Evolutionary conservation across 371 early-diverging fungal species (phyloP), one percentile per base, ranked within the genome.

Genomic region (Fennellomyces sp.): DNA sequence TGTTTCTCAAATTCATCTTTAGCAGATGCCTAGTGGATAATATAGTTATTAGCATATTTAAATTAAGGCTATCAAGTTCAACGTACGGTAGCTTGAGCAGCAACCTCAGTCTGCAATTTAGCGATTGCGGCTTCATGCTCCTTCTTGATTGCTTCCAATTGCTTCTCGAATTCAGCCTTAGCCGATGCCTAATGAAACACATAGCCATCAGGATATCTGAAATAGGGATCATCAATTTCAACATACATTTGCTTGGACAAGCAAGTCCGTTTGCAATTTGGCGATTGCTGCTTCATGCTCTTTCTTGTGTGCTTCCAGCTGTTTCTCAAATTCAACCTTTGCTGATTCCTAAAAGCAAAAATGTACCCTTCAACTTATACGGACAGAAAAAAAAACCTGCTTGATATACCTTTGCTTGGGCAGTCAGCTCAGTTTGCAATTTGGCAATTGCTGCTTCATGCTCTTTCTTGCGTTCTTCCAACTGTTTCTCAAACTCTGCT

Each of bases 131-230:
- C n/a, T 57, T 66, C 58, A 23, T 67, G 63, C 12, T 56, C 49
- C 35, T 53, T 36, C 17, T 55, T 62, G 27, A 67, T 28, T 11
- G 56, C 52, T 12, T 67, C 63, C 6, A 54, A 50, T 27, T 63
- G 63, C n/a, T 69, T 65, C 11, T 52, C 60, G 35, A 62, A 62
- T n/a, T 65, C 64, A 28, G 58, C 53, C 31, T 36, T 15, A 1
- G 27, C 15, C 12, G 49, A 49, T 25, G 49, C 27, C 49, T 36
- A 36, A 36, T n/a, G n/a, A n/a, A n/a, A n/a, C n/a, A n/a, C n/a
- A n/a, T n/a, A n/a, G n/a, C n/a, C n/a, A n/a, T n/a, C n/a, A n/a
- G n/a, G n/a, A n/a, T n/a, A n/a, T n/a, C n/a, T n/a, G n/a, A n/a
- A n/a, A n/a, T n/a, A n/a, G n/a, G n/a, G n/a, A n/a, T n/a, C n/a